Evolutionary conservation across 768 basidiomycete species (phyloP).

Genomic region (Phylloporus rhodoxanthus): DNA sequence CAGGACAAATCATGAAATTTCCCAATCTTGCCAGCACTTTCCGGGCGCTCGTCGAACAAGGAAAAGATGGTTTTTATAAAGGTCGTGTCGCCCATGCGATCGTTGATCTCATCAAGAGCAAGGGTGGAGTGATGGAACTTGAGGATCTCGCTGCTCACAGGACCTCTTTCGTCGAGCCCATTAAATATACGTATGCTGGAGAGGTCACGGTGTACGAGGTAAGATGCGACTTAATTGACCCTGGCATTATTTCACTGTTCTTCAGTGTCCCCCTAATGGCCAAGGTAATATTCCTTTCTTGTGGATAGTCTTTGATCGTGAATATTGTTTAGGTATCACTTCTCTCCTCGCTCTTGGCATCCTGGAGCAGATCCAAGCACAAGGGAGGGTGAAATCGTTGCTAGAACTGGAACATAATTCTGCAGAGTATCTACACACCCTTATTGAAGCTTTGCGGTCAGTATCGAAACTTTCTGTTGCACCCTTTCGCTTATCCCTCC

Average conservation of each 20-base stretch:
- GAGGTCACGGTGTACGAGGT: conserved; percentile 93
- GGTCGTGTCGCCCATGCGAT: conserved; percentile 87
- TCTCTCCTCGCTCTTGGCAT: conserved; percentile 91
- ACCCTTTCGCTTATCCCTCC: conserved; percentile 1
- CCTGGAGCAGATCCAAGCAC: conserved; percentile 76
- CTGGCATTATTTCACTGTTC: neutral
- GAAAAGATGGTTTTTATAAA: conserved; percentile 91
- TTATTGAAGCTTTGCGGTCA: conserved; percentile 81
- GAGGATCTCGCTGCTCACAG: conserved; percentile 86
- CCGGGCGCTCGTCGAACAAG: conserved; percentile 68
- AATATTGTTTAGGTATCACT: conserved; percentile 57
- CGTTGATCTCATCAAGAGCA: conserved; percentile 74
- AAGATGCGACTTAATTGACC: conserved; percentile 9
- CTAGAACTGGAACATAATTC: conserved; percentile 87
- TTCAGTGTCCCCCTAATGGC: conserved; percentile 90
- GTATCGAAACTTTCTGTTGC: conserved; percentile 13
- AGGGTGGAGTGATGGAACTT: conserved; percentile 91
- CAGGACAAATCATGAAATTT: conserved; percentile 79
- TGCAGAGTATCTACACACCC: conserved; percentile 76
- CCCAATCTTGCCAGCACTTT: conserved; percentile 84
- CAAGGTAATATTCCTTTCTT: conserved; percentile 53
- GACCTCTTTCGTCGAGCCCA: conserved; percentile 79
- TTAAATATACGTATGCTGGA: conserved; percentile 80
- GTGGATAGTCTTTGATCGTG: neutral
- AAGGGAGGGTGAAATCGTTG: conserved; percentile 62